Evolutionary conservation across 345 rosid species (phyloP), one percentile per base, ranked within the genome.

Genomic region (Gynandropsis gynandra): DNA sequence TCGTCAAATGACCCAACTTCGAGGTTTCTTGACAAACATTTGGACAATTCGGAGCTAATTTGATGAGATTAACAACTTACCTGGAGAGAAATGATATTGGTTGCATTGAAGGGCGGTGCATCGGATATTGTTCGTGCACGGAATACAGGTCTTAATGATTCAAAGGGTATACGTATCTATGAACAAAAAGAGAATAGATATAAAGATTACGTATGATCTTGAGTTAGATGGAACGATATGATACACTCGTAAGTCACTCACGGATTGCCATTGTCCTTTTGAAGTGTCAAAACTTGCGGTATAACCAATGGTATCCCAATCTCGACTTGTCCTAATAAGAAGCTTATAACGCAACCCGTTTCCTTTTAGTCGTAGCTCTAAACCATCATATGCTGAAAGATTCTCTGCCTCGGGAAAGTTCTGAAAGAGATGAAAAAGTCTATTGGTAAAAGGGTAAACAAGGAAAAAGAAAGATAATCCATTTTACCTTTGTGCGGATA

Each of bases 271-370:
- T 66, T 82, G 74, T 54, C 80, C 93, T 65, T 56, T 73, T 7
- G 50, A 43, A 16, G 98, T 90, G 73, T 90, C 93, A 64, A 87
- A 82, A 61, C 96, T 60, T 39, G 74, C 68, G 0, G 92, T 82
- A 72, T 87, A 87, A 41, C 98, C 98, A 34, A 90, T 77, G 19
- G 95, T 80, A 63, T 90, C 98, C 98, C 98, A 90, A 27, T 90
- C 92, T 52, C 65, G 48, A 49, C 86, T 87, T 17, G 76, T 74
- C 53, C 96, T 76, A 44, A 90, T 76, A 16, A 90, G 79, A 35
- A 90, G 72, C 65, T 92, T 92, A 64, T 87, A 92, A 46, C 87
- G 76, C 11, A 69, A 80, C n/a, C 95, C 96, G 72, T 92, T 80
- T 1, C 98, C 98, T 64, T 79, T 82, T 36, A 87, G 47, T 21